Evolutionary conservation across 345 rosid species (phyloP).

Genomic region (Pugionium cornutum): DNA sequence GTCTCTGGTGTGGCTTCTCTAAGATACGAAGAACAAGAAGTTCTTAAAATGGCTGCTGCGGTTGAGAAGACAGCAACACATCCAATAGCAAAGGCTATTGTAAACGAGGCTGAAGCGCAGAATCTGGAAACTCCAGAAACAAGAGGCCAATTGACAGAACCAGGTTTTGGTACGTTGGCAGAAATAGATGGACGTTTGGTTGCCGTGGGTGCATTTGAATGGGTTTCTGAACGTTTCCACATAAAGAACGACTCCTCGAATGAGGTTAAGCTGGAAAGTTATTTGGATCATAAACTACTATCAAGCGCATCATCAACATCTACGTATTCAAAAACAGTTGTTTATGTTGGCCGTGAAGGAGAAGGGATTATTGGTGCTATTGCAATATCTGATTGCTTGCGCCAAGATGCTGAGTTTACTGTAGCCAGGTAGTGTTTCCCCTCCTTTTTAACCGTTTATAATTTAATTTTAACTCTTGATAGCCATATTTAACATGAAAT

Average conservation of each 20-base stretch:
- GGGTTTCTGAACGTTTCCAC: conserved; percentile 79
- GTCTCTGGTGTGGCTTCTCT: conserved; percentile 71
- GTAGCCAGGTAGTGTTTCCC: conserved; percentile 56
- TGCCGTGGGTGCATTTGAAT: conserved; percentile 78
- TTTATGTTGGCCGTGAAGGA: conserved; percentile 82
- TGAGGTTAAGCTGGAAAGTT: conserved; percentile 49
- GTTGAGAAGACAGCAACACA: conserved; percentile 87
- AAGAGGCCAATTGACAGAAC: conserved; percentile 86
- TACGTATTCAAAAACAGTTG: conserved; percentile 71
- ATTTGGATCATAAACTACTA: conserved; percentile 46
- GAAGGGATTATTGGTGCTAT: conserved; percentile 91
- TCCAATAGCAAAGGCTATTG: conserved; percentile 86
- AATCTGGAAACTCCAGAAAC: conserved; percentile 65
- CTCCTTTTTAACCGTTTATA: not conserved
- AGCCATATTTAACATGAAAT: conserved; percentile 2
- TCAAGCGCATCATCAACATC: conserved; percentile 50
- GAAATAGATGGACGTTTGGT: conserved; percentile 83
- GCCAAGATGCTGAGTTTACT: conserved; percentile 77
- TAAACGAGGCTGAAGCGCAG: conserved; percentile 63
- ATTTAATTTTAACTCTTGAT: not conserved
- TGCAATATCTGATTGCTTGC: conserved; percentile 74
- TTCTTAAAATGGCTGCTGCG: conserved; percentile 85
- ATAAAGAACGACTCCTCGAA: conserved; percentile 49
- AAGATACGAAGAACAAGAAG: conserved; percentile 58
- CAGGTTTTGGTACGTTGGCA: conserved; percentile 89